Conservation (phyloP, 1,139 yeast genomes). For the Magnusiomyces magnusii region DNA sequence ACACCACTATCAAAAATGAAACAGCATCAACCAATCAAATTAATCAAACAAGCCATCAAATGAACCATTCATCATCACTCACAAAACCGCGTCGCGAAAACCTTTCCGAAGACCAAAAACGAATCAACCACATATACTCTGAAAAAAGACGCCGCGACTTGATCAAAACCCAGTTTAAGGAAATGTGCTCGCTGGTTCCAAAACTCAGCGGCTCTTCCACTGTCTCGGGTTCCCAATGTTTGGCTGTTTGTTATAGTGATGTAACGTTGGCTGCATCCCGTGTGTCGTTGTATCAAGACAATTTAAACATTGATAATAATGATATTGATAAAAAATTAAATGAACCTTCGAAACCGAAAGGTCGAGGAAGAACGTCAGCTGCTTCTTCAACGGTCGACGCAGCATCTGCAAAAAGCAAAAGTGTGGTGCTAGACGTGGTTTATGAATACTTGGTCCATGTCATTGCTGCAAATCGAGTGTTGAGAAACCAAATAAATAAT, state of each 20-base stretch:
- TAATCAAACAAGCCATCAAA: no score
- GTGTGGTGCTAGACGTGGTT: slow-evolving; percentile 34
- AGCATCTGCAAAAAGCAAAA: slow-evolving; percentile 26
- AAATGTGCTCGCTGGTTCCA: slow-evolving; percentile 36
- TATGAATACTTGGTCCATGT: slow-evolving; percentile 28
- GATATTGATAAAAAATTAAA: background rate
- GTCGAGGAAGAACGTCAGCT: background rate
- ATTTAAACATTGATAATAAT: background rate
- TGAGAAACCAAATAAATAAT: slow-evolving; percentile 1
- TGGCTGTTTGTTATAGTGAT: background rate
- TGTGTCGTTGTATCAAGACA: background rate
- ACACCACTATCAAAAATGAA: no score
- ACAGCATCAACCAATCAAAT: background rate
- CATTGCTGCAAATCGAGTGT: slow-evolving; percentile 19
- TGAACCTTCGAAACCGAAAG: background rate
- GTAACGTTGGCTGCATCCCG: background rate
- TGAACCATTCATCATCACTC: background rate
- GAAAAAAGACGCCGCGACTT: slow-evolving; percentile 69
- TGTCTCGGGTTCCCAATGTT: slow-evolving; percentile 10
- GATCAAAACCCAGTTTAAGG: slow-evolving; percentile 45
- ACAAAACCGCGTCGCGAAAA: slow-evolving; percentile 31
- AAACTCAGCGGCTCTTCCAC: slow-evolving; percentile 19
- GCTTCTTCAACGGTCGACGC: background rate
- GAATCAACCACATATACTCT: slow-evolving; percentile 62
- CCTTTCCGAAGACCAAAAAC: slow-evolving; percentile 59